A percentile compares a stretch with the other conserved stretches of the same genome.
These are phyloP conservation scores for Pachyrhizus erosus DNA, from an alignment of 306 rosid species.

Conservation along the genomic window DNA sequence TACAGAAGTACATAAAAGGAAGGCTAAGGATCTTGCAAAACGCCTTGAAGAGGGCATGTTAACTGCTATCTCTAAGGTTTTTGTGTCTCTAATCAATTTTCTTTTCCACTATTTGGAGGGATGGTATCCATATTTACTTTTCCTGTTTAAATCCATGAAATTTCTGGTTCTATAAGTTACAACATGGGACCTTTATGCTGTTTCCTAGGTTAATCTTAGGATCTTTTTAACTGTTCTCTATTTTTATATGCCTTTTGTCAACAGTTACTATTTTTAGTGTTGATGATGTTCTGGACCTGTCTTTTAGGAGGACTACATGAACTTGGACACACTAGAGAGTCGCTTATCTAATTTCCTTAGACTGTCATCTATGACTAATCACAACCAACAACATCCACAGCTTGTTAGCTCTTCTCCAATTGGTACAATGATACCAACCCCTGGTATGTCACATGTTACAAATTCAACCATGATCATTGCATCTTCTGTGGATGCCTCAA, in stretches of 20 bases:
- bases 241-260: neutral
- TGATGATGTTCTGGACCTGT: constrained; percentile 43
- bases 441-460: constrained; percentile 81
- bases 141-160: neutral
- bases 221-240: neutral
- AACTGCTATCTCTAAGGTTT: constrained; percentile 70
- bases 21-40: constrained; percentile 67
- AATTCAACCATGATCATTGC: constrained; percentile 73
- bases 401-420: constrained; percentile 69
- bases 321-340: constrained; percentile 74
- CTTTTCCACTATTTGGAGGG: constrained; percentile 2
- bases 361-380: constrained; percentile 54
- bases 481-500: constrained; percentile 69
- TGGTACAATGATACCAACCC: constrained; percentile 95
- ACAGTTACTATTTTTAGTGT: neutral
- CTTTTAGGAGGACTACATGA: constrained; percentile 86
- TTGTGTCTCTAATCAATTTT: constrained; percentile 17
- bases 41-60: constrained; percentile 86
- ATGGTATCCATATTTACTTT: neutral
- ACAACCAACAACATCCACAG: constrained; percentile 71
- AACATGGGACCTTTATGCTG: neutral
- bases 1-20: constrained; percentile 53
- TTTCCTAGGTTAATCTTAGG: neutral
- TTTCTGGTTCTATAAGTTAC: constrained; percentile 34
- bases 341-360: constrained; percentile 63